A percentile compares a stretch with the other conserved stretches of the same genome.
These are phyloP conservation scores for Clathrus columnatus DNA, from an alignment of 768 basidiomycete genomes.

Conservation along the genomic window DNA sequence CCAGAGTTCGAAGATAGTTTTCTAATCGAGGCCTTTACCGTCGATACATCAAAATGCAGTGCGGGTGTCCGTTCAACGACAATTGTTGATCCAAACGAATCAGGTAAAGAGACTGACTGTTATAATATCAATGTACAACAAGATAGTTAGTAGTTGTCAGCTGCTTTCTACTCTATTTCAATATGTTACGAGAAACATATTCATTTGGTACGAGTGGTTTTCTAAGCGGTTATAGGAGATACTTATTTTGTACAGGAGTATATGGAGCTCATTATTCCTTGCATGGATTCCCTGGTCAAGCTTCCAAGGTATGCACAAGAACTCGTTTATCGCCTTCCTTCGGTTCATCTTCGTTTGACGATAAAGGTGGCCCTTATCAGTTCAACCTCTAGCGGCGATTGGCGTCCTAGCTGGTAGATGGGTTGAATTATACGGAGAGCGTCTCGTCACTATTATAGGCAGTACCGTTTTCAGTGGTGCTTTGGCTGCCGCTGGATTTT, in stretches of 20 bases:
- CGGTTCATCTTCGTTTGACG: too few species aligned
- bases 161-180: background rate
- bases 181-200: background rate
- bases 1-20: too few species aligned
- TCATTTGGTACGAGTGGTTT: background rate
- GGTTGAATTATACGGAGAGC: background rate
- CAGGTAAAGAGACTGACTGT: too few species aligned
- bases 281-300: background rate
- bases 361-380: background rate
- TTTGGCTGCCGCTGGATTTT: background rate
- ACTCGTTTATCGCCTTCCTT: too few species aligned
- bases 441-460: background rate
- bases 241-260: too few species aligned
- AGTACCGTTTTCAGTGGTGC: background rate
- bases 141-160: background rate
- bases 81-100: too few species aligned
- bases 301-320: background rate
- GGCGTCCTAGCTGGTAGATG: background rate
- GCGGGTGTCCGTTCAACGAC: too few species aligned
- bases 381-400: background rate
- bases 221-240: too few species aligned
- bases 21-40: too few species aligned
- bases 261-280: background rate
- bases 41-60: too few species aligned
- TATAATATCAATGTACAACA: too few species aligned